These are phyloP conservation scores for Rhododendron molle DNA, from an alignment of 148 eudicot genomes.

Conservation along the genomic window DNA sequence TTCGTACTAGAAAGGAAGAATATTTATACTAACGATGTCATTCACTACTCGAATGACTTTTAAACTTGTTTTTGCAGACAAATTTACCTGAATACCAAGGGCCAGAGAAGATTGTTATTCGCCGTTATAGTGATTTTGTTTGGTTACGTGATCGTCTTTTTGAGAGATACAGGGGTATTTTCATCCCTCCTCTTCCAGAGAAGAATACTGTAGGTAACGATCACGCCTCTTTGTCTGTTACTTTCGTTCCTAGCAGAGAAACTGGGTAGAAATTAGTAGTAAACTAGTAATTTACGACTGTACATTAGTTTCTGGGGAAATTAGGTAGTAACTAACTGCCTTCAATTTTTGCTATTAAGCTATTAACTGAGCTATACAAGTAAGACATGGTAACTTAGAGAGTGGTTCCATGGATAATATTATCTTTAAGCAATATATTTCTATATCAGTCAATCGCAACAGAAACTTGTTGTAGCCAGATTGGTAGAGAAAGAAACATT, in stretches of 20 bases:
- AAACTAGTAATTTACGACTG: not conserved
- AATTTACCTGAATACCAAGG: slow-evolving; percentile 91
- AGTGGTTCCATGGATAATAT: not conserved
- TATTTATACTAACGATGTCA: not conserved
- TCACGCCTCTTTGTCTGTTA: not conserved
- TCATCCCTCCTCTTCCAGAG: slow-evolving; percentile 97
- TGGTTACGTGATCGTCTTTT: slow-evolving; percentile 95
- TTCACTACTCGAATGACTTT: not conserved
- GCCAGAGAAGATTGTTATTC: slow-evolving; percentile 89
- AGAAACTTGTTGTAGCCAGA: not conserved
- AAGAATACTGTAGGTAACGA: slow-evolving; percentile 93
- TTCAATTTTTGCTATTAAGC: not conserved
- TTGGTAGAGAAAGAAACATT: not conserved
- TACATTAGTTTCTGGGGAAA: not conserved
- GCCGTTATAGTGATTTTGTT: slow-evolving; percentile 88
- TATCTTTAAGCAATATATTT: not conserved
- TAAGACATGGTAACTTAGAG: not conserved
- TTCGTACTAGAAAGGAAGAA: not conserved
- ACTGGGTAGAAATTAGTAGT: not conserved
- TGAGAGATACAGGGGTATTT: slow-evolving; percentile 92
- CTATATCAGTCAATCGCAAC: not conserved
- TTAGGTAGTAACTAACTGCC: not conserved
- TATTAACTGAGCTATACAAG: not conserved
- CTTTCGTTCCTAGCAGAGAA: not conserved
- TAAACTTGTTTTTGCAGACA: slow-evolving; percentile 52